phyloP scores from a whole-genome alignment of 805 yeast genomes.

The Scheffersomyces lignosus region DNA sequence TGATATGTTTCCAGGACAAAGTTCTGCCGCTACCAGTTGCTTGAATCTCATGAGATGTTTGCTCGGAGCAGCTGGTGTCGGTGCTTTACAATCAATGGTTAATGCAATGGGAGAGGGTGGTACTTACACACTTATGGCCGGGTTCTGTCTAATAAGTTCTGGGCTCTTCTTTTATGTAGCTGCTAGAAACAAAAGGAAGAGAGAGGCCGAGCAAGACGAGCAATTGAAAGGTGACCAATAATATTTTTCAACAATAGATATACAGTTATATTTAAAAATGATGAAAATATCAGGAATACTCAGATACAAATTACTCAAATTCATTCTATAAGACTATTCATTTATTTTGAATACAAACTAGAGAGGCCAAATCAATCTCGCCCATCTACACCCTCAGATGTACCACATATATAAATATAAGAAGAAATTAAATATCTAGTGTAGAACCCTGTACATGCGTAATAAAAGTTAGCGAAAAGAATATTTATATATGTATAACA shows the following conservation, averaged over 20 bases:
- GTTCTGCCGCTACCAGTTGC: conserved; percentile 75
- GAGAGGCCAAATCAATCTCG: no score
- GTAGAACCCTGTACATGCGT: background rate
- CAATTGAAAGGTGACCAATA: no score
- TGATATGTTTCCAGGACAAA: conserved; percentile 67
- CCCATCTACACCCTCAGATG: no score
- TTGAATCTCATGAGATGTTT: conserved; percentile 72
- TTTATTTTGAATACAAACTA: no score
- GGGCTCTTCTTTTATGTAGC: conserved; percentile 8
- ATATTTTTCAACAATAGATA: no score
- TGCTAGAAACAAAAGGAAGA: no score
- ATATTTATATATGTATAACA: background rate
- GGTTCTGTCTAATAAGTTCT: conserved; percentile 28
- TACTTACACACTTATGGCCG: conserved; percentile 70
- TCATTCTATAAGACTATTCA: no score
- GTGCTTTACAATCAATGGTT: conserved; percentile 64
- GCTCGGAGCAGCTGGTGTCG: conserved; percentile 69
- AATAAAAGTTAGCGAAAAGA: background rate
- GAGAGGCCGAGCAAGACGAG: no score
- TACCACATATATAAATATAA: no score
- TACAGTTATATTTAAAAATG: no score
- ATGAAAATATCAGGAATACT: no score
- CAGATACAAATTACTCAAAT: no score
- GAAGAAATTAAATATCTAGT: background rate
- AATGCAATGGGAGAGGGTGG: conserved; percentile 66